These are phyloP conservation scores for Parastagonospora avenae DNA, from an alignment of 2,329 filamentous ascomycete genomes.

Conservation along the genomic window DNA sequence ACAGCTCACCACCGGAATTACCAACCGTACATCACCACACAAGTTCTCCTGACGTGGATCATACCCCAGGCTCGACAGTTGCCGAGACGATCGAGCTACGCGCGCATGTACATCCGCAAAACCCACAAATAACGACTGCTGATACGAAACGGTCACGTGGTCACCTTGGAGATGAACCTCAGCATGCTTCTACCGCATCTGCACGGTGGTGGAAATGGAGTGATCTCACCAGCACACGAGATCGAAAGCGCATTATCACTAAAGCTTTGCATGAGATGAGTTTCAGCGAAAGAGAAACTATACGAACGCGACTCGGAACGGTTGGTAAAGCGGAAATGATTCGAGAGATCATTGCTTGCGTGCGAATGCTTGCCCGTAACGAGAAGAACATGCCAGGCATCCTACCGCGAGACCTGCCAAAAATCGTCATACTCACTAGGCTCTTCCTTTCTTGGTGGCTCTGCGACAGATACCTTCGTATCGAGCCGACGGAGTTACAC, in stretches of 20 bases:
- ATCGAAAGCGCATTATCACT: slow-evolving; percentile 53
- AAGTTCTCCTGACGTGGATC: neutral
- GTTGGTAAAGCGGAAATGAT: slow-evolving; percentile 26
- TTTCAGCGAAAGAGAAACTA: slow-evolving; percentile 19
- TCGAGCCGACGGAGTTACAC: slow-evolving; percentile 6
- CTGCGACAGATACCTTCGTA: slow-evolving; percentile 24
- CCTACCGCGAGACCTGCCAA: slow-evolving; percentile 27
- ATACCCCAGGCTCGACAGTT: neutral
- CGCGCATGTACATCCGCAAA: neutral
- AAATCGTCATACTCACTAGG: slow-evolving; percentile 30
- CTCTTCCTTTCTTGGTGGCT: slow-evolving; percentile 46
- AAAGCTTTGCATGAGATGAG: slow-evolving; percentile 47
- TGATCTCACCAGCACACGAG: slow-evolving; percentile 43
- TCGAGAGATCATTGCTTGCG: slow-evolving; percentile 29
- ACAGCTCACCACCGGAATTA: neutral
- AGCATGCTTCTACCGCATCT: slow-evolving; percentile 32
- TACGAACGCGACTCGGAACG: slow-evolving; percentile 24
- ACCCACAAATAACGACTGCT: neutral
- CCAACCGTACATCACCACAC: too few relatives aligned
- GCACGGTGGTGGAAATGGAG: slow-evolving; percentile 42
- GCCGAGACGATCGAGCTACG: slow-evolving; percentile 9
- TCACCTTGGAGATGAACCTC: slow-evolving; percentile 20
- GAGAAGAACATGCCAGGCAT: slow-evolving; percentile 32
- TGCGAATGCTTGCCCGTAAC: slow-evolving; percentile 26
- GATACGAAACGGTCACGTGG: neutral